phyloP scores from a whole-genome alignment of 148 eudicot species.

The Tetragonia tetragonoides region DNA sequence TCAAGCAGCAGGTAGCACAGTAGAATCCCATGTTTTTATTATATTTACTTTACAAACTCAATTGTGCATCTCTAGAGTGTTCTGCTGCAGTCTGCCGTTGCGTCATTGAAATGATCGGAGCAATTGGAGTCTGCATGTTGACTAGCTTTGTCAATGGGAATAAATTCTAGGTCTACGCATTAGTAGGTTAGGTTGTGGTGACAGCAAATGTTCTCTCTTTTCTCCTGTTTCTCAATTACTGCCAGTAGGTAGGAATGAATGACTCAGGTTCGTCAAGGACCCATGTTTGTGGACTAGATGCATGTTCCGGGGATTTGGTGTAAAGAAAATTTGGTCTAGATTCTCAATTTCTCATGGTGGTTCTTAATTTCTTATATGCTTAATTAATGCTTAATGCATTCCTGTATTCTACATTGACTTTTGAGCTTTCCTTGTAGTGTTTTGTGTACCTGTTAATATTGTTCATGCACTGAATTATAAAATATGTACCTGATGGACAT shows the following conservation, averaged over 20 bases:
- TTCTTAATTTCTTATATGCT: background rate
- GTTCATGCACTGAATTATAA: background rate
- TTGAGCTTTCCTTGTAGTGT: background rate
- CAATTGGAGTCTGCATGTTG: background rate
- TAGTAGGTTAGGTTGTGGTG: background rate
- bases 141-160: background rate
- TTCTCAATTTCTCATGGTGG: background rate
- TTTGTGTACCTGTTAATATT: background rate
- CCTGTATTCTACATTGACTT: background rate
- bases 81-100: background rate
- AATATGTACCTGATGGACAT: background rate
- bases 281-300: background rate
- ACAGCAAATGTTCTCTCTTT: background rate
- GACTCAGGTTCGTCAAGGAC: background rate
- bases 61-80: background rate
- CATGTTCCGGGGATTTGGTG: background rate
- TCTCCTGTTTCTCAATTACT: background rate
- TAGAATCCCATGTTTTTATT: background rate
- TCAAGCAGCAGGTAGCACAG: conserved; percentile 58
- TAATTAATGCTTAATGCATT: background rate
- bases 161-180: background rate
- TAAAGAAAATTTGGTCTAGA: background rate
- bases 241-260: background rate
- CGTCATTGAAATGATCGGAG: background rate
- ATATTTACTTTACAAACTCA: background rate